Evolutionary conservation across 805 yeast genomes (phyloP).

Genomic region (Suhomyces tanzawaensis): DNA sequence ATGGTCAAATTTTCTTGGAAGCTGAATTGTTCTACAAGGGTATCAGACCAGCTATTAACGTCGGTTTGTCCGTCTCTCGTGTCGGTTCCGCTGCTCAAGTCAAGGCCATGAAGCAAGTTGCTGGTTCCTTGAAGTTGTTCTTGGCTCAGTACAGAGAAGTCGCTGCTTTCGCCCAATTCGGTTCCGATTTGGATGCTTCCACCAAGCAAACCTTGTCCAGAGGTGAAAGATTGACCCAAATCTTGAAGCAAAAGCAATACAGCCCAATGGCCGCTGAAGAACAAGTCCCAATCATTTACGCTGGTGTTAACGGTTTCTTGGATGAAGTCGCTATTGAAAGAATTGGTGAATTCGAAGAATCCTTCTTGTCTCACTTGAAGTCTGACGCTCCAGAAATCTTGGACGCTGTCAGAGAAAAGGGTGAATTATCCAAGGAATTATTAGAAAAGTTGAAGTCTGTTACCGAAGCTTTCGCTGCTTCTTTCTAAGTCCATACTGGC

Average conservation of each 20-base stretch:
- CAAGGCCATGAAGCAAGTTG: slow-evolving; percentile 99
- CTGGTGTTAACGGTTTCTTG: slow-evolving; percentile 99
- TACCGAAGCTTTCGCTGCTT: slow-evolving; percentile 88
- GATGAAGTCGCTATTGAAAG: slow-evolving; percentile 82
- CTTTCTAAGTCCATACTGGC: slow-evolving; percentile 51
- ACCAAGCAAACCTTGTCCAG: slow-evolving; percentile 98
- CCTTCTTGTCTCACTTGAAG: slow-evolving; percentile 89
- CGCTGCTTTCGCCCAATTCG: slow-evolving; percentile 99
- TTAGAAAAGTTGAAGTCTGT: slow-evolving; percentile 86
- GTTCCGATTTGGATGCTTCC: slow-evolving; percentile 99
- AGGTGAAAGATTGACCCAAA: slow-evolving; percentile 99
- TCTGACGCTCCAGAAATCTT: slow-evolving; percentile 84
- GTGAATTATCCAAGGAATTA: slow-evolving; percentile 85
- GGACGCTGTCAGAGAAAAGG: slow-evolving; percentile 80
- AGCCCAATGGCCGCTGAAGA: slow-evolving; percentile 97
- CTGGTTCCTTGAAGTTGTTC: slow-evolving; percentile 99
- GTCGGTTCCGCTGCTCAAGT: slow-evolving; percentile 99
- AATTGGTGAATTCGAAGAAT: slow-evolving; percentile 87
- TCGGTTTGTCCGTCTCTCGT: slow-evolving; percentile 99
- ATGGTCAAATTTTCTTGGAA: slow-evolving; percentile 98
- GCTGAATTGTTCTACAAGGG: slow-evolving; percentile 99
- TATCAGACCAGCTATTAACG: slow-evolving; percentile 99
- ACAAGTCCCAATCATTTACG: slow-evolving; percentile 97
- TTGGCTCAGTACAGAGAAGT: slow-evolving; percentile 99
- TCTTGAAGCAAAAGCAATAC: slow-evolving; percentile 97